Percentiles rank a stretch among this genome's conserved stretches.
These are phyloP conservation scores for Cystobasidium onofrii DNA, from an alignment of 768 basidiomycete genomes.

Conservation along the genomic window DNA sequence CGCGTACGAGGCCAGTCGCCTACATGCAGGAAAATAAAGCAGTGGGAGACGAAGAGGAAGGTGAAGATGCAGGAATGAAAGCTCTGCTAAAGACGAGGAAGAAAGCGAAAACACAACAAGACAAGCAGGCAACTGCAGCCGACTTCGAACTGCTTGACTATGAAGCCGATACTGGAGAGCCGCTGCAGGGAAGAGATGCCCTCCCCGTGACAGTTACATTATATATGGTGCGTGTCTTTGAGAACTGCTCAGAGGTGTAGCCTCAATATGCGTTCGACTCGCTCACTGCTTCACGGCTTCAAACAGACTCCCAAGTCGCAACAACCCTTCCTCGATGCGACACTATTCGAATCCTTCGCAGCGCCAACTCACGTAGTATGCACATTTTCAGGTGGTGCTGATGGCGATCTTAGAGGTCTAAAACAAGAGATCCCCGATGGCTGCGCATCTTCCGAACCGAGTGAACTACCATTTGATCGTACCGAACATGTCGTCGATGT, in stretches of 20 bases:
- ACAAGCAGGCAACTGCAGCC: background rate
- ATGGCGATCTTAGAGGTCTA: background rate
- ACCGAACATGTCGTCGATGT: conserved; percentile 9
- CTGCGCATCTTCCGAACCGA: background rate
- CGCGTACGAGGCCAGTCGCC: conserved; percentile 12
- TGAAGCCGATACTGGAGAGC: conserved; percentile 26
- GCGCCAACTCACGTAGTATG: conserved; percentile 3
- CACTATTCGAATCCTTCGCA: conserved; percentile 12
- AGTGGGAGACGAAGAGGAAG: background rate
- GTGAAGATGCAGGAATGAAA: conserved; percentile 19
- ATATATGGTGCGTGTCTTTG: conserved; percentile 28
- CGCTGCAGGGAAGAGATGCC: conserved; percentile 16
- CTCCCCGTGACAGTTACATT: conserved; percentile 29
- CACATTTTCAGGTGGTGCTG: background rate
- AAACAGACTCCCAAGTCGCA: conserved; percentile 17
- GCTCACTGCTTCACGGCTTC: too few relatives aligned
- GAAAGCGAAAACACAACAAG: background rate
- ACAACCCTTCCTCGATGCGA: conserved; percentile 24
- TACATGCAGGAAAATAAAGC: background rate
- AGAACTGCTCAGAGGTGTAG: too few relatives aligned
- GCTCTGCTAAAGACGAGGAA: conserved; percentile 28
- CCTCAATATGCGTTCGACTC: too few relatives aligned
- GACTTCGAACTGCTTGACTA: conserved; percentile 35
- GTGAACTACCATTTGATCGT: conserved; percentile 4
- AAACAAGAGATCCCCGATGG: conserved; percentile 23